These are phyloP conservation scores for Sicyos baderoa DNA, from an alignment of 306 rosid species.

Conservation along the genomic window DNA sequence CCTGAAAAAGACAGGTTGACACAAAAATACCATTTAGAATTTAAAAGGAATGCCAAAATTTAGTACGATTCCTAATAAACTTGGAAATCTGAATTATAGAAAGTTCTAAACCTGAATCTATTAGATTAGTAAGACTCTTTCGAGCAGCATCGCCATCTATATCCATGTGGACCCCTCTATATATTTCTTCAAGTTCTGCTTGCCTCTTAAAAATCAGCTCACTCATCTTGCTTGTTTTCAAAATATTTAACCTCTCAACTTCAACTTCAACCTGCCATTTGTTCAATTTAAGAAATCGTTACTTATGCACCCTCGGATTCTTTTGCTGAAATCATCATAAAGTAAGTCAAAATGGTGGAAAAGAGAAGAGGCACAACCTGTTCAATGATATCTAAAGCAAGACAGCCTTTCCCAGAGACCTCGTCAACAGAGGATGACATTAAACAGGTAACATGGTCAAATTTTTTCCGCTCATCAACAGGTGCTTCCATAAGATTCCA, in stretches of 20 bases:
- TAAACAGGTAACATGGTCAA: constrained; percentile 49
- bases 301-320: not conserved
- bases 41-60: not conserved
- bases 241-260: constrained; percentile 57
- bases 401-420: constrained; percentile 60
- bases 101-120: constrained; percentile 58
- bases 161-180: constrained; percentile 74
- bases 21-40: not conserved
- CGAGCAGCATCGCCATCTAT: constrained; percentile 58
- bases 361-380: constrained; percentile 40
- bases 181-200: constrained; percentile 75
- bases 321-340: not conserved
- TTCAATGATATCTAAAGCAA: constrained; percentile 55
- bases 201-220: constrained; percentile 77
- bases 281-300: constrained; percentile 13
- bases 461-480: constrained; percentile 43
- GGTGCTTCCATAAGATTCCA: constrained; percentile 89
- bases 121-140: constrained; percentile 47
- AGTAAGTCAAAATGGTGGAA: constrained; percentile 11
- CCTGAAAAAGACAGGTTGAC: constrained; percentile 41
- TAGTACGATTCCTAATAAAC: not conserved
- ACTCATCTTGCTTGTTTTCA: constrained; percentile 77
- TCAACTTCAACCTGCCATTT: constrained; percentile 49
- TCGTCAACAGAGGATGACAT: constrained; percentile 54
- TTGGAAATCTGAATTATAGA: constrained; percentile 3